A percentile compares a stretch with the other conserved stretches of the same genome.
phyloP scores from a whole-genome alignment of 768 basidiomycete genomes.

The Boletus eberwhitei region DNA sequence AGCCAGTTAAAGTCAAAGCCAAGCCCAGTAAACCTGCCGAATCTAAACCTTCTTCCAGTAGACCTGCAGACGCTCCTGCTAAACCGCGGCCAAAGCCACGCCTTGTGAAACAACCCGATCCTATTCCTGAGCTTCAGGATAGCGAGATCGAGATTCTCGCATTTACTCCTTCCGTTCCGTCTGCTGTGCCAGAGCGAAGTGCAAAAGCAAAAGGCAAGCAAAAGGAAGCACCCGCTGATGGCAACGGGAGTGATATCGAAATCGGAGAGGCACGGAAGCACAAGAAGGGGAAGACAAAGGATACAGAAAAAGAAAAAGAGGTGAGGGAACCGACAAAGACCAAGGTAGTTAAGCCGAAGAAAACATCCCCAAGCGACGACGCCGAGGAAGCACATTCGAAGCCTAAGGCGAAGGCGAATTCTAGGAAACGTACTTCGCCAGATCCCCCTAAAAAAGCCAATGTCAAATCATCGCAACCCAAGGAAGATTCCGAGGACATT shows the following conservation, averaged over 20 bases:
- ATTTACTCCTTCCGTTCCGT: slow-evolving; percentile 2
- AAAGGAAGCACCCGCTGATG: slow-evolving; percentile 27
- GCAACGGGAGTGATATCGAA: slow-evolving; percentile 13
- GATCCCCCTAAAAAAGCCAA: slow-evolving; percentile 23
- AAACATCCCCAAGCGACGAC: slow-evolving; percentile 19
- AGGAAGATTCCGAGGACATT: slow-evolving; percentile 16
- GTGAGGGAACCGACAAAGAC: slow-evolving; percentile 30
- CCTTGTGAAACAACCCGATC: slow-evolving; percentile 12
- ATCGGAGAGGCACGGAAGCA: slow-evolving; percentile 28
- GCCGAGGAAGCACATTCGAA: slow-evolving; percentile 12
- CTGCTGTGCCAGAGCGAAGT: slow-evolving; percentile 21
- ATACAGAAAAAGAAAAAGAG: slow-evolving; percentile 17
- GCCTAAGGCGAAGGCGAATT: slow-evolving; percentile 12
- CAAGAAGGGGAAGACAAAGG: slow-evolving; percentile 23
- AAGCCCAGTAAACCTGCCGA: slow-evolving; percentile 9
- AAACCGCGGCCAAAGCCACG: slow-evolving; percentile 26
- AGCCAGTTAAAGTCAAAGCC: slow-evolving; percentile 13
- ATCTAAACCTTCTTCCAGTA: slow-evolving; percentile 19
- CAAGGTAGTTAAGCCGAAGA: slow-evolving; percentile 24
- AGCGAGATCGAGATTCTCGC: slow-evolving; percentile 33
- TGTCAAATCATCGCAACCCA: slow-evolving; percentile 10
- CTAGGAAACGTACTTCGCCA: slow-evolving; percentile 20
- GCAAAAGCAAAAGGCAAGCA: slow-evolving; percentile 39
- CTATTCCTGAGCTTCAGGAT: slow-evolving; percentile 20
- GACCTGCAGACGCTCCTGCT: slow-evolving; percentile 14